Percentiles rank a stretch among this genome's conserved stretches.
phyloP scores from a whole-genome alignment of 768 basidiomycete species.

The Panaeolus cyanescens region DNA sequence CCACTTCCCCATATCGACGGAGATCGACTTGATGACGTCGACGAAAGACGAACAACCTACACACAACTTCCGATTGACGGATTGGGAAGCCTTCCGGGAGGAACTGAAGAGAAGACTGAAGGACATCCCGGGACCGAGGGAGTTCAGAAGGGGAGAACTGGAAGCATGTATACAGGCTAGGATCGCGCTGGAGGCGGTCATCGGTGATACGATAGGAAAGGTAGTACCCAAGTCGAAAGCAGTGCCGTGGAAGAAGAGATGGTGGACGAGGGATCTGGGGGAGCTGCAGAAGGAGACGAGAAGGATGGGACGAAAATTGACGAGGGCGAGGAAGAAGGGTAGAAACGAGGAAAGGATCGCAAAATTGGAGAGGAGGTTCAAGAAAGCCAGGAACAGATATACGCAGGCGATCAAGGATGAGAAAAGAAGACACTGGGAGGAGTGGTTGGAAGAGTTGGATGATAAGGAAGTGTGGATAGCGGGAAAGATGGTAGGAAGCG shows the following conservation, averaged over 20 bases:
- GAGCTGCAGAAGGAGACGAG: constrained; percentile 12
- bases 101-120: constrained; percentile 8
- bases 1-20: constrained; percentile 35
- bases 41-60: too few relatives aligned
- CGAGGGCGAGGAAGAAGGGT: neutral
- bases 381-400: constrained; percentile 16
- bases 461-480: constrained; percentile 19
- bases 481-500: constrained; percentile 13
- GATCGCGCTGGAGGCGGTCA: neutral
- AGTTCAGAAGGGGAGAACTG: neutral
- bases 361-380: constrained; percentile 13
- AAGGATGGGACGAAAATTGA: constrained; percentile 9
- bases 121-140: neutral
- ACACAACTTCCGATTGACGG: too few relatives aligned
- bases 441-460: constrained; percentile 24
- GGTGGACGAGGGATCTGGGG: constrained; percentile 23
- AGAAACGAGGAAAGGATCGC: constrained; percentile 14
- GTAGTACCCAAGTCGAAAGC: constrained; percentile 6
- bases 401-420: constrained; percentile 12
- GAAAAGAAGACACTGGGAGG: constrained; percentile 24
- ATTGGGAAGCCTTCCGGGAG: constrained; percentile 22
- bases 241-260: constrained; percentile 14
- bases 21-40: too few relatives aligned
- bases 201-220: constrained; percentile 1
- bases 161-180: neutral